Conservation (phyloP, 2,329 filamentous ascomycete genomes). For the Tolypocladium paradoxum region DNA sequence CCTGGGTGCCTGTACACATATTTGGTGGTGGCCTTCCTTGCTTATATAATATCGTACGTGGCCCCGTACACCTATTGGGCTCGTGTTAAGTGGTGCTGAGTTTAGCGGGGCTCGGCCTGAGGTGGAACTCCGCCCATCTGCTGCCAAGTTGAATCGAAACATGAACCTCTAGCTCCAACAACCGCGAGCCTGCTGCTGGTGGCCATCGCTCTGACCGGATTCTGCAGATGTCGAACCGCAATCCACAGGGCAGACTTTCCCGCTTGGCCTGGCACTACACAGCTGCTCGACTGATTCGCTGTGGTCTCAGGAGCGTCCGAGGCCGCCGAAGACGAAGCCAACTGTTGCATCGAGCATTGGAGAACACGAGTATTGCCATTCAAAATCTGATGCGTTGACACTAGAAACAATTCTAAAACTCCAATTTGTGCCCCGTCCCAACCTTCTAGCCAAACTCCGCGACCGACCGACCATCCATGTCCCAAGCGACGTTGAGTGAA, state of each 20-base stretch:
- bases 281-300: not conserved
- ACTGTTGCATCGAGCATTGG: not conserved
- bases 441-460: not conserved
- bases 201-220: too few species aligned
- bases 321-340: not conserved
- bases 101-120: too few species aligned
- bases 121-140: too few species aligned
- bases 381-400: not conserved
- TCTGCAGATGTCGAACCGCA: not conserved
- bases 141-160: too few species aligned
- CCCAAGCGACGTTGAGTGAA: too few species aligned
- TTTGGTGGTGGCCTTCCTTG: too few species aligned
- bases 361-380: not conserved
- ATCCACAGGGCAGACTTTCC: not conserved
- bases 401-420: not conserved
- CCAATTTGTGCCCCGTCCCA: not conserved
- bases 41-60: too few species aligned
- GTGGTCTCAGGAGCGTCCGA: not conserved
- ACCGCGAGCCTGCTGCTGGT: too few species aligned
- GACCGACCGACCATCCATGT: not conserved
- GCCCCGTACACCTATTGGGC: too few species aligned
- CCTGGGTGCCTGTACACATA: too few species aligned
- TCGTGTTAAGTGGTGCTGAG: too few species aligned
- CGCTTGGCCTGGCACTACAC: not conserved
- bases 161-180: too few species aligned